Evolutionary conservation across 2,329 filamentous ascomycete species (phyloP).

Genomic region (Amylocarpus encephaloides): DNA sequence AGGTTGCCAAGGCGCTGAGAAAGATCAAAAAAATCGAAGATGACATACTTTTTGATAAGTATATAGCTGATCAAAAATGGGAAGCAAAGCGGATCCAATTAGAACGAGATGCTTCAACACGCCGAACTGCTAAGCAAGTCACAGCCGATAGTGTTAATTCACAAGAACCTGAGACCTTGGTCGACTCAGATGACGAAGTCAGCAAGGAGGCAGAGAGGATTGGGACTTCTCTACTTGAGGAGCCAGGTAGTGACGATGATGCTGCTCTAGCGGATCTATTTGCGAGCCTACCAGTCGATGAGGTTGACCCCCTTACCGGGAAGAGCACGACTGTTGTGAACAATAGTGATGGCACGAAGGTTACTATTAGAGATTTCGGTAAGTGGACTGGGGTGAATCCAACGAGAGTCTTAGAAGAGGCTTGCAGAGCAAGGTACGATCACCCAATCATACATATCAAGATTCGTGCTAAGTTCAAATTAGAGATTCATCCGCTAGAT

Average conservation of each 20-base stretch:
- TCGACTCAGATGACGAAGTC: conserved; percentile 41
- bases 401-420: conserved; percentile 72
- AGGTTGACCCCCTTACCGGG: conserved; percentile 52
- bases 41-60: conserved; percentile 68
- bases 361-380: conserved; percentile 75
- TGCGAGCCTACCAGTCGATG: conserved; percentile 52
- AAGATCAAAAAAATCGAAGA: conserved; percentile 74
- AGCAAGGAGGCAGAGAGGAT: conserved; percentile 52
- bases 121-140: conserved; percentile 6
- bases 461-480: neutral
- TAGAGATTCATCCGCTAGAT: conserved; percentile 63
- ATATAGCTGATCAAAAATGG: conserved; percentile 61
- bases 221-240: conserved; percentile 51
- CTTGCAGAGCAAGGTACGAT: conserved; percentile 69
- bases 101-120: conserved; percentile 47
- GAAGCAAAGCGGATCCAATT: conserved; percentile 50
- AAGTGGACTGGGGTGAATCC: conserved; percentile 74
- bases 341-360: conserved; percentile 44
- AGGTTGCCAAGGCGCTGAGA: conserved; percentile 59
- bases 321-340: conserved; percentile 51
- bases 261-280: conserved; percentile 51
- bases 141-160: conserved; percentile 22
- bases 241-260: conserved; percentile 47
- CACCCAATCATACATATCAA: neutral
- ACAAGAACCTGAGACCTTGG: conserved; percentile 24